phyloP scores from a whole-genome alignment of 78 protist genomes.

The Dictyostelium intermedium region DNA sequence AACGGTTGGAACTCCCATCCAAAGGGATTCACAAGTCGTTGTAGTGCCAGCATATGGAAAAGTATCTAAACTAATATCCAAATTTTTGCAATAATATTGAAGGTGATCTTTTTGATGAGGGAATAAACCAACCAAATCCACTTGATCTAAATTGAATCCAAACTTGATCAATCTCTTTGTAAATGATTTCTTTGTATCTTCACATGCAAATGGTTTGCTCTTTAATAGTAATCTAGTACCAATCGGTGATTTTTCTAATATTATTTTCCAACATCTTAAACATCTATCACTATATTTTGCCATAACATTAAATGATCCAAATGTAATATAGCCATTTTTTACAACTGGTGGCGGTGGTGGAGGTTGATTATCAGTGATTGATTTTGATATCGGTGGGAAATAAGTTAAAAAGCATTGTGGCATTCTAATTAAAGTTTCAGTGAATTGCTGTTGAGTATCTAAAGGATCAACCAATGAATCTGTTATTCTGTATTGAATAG shows the following conservation, averaged over 20 bases:
- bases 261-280: constrained; percentile 49
- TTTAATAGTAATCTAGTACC: constrained; percentile 40
- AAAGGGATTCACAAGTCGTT: constrained; percentile 78
- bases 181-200: constrained; percentile 24
- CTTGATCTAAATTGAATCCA: constrained; percentile 47
- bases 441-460: constrained; percentile 33
- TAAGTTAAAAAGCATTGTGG: constrained; percentile 77
- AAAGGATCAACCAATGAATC: constrained; percentile 78
- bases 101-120: constrained; percentile 71
- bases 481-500: constrained; percentile 81
- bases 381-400: neutral
- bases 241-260: constrained; percentile 37
- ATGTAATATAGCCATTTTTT: constrained; percentile 78
- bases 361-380: no score
- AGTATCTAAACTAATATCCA: constrained; percentile 86
- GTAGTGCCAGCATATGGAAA: constrained; percentile 85
- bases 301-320: constrained; percentile 88
- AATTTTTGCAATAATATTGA: constrained; percentile 16
- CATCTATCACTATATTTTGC: constrained; percentile 71
- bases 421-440: constrained; percentile 64
- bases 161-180: neutral
- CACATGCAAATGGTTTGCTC: constrained; percentile 61
- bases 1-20: constrained; percentile 87
- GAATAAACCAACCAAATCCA: constrained; percentile 29
- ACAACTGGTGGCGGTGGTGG: constrained; percentile 27